Conservation (phyloP, 176 grass and related monocot species). For the Hyparrhenia diplandra region DNA sequence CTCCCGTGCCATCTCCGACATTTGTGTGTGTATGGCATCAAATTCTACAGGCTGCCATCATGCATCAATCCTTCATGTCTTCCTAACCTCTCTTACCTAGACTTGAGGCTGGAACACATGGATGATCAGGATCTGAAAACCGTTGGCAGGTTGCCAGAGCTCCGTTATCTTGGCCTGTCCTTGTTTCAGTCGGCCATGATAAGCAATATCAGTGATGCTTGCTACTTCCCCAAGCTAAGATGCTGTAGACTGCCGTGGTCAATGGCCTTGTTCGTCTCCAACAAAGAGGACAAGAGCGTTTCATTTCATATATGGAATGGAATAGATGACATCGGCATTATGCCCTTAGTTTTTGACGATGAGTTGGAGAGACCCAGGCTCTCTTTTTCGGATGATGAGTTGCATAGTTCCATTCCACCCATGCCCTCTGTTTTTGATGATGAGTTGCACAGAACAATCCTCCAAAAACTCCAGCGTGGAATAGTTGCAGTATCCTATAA, state of each 20-base stretch:
- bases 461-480: too few relatives aligned
- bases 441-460: not conserved
- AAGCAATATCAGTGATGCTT: not conserved
- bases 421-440: not conserved
- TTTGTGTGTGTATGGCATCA: not conserved
- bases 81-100: not conserved
- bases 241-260: too few relatives aligned
- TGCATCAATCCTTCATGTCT: not conserved
- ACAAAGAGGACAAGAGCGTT: too few relatives aligned
- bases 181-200: too few relatives aligned
- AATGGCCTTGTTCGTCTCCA: too few relatives aligned
- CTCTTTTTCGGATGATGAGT: too few relatives aligned
- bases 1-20: not conserved
- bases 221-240: not conserved
- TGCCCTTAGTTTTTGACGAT: too few relatives aligned
- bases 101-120: fast-evolving
- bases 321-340: too few relatives aligned
- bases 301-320: too few relatives aligned
- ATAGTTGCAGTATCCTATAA: too few relatives aligned
- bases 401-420: fast-evolving
- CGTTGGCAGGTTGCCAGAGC: not conserved
- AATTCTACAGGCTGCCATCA: not conserved
- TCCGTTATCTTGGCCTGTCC: not conserved
- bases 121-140: not conserved
- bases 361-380: too few relatives aligned